Evolutionary conservation across 2,329 filamentous ascomycete genomes (phyloP).

Genomic region (Tolypocladium ovalisporum): DNA sequence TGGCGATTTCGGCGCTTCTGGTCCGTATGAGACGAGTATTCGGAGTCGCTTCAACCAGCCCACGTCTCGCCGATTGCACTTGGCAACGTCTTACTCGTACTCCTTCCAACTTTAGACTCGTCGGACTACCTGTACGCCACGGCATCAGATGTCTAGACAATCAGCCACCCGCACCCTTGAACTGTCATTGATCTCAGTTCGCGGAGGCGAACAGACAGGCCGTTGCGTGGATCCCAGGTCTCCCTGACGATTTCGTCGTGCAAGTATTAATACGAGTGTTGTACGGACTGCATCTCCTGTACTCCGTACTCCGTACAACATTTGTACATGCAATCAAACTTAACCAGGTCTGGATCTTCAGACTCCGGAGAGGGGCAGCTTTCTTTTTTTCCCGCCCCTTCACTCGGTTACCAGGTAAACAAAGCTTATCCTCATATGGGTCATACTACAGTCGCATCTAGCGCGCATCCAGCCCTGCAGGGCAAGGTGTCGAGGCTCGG

Average conservation of each 20-base stretch:
- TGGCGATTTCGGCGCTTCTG: background rate
- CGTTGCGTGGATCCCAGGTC: background rate
- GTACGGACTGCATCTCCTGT: background rate
- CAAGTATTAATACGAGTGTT: background rate
- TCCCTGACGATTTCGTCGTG: background rate
- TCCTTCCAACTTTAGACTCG: background rate
- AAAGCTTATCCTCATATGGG: conserved; percentile 1
- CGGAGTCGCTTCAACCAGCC: background rate
- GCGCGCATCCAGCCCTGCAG: background rate
- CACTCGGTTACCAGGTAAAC: conserved; percentile 1
- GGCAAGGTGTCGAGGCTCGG: background rate
- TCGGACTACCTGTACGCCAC: background rate
- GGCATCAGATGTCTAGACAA: conserved; percentile 10
- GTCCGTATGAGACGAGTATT: background rate
- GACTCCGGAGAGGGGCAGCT: background rate
- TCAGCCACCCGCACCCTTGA: conserved; percentile 6
- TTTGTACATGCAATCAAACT: background rate
- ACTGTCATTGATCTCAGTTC: conserved; percentile 13
- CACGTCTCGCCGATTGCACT: background rate
- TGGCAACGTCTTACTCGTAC: background rate
- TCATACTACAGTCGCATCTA: background rate
- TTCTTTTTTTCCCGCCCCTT: background rate
- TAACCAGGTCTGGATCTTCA: background rate
- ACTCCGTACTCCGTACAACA: no score
- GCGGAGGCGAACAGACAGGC: conserved; percentile 4